Evolutionary conservation across 202 grass and related monocot species (phyloP).

Genomic region (Schoenoplectus tabernaemontani): DNA sequence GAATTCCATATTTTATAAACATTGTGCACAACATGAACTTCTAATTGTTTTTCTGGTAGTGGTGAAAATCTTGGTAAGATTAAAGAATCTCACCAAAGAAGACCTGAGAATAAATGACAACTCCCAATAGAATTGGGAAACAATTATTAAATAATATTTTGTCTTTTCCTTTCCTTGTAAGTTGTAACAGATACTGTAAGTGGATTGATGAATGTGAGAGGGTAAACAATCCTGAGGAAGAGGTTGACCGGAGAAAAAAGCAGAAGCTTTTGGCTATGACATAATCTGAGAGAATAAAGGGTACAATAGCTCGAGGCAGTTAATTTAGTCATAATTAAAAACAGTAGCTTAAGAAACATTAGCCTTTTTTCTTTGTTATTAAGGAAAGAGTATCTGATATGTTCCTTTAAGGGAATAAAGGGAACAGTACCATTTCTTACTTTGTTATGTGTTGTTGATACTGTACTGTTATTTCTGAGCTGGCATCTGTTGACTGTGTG

Average conservation of each 20-base stretch:
- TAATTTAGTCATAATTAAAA: not conserved
- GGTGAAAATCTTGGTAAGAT: no score
- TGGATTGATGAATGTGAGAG: constrained; percentile 53
- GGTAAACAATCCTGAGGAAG: constrained; percentile 61
- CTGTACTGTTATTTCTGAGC: not conserved
- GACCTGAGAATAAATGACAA: not conserved
- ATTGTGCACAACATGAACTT: no score
- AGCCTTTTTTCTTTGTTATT: not conserved
- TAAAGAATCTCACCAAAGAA: not conserved
- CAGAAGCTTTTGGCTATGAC: not conserved
- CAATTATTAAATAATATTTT: not conserved
- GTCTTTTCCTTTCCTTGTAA: not conserved
- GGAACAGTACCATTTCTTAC: not conserved
- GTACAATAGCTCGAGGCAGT: not conserved
- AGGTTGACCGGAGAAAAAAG: not conserved
- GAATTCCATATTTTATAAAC: no score
- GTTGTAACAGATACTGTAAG: constrained; percentile 20
- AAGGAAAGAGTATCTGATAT: not conserved
- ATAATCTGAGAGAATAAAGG: not conserved
- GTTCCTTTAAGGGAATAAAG: no score
- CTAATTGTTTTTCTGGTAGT: no score
- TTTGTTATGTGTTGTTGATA: not conserved
- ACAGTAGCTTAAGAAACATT: not conserved
- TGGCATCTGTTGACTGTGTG: not conserved
- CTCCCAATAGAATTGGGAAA: not conserved